phyloP scores from a whole-genome alignment of 495 filamentous ascomycete species.

The Podospora appendiculata region DNA sequence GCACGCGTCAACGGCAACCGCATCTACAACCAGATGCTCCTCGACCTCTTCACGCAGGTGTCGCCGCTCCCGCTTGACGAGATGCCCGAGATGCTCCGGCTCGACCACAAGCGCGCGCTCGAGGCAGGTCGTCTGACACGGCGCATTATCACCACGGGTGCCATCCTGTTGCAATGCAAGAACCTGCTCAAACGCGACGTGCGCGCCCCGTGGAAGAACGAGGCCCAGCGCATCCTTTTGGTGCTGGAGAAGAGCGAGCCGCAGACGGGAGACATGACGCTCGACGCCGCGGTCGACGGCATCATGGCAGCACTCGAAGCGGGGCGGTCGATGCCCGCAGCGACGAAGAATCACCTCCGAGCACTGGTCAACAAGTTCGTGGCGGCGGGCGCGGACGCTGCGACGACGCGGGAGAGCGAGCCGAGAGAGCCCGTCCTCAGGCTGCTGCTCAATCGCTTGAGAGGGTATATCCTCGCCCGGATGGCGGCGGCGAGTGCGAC shows the following conservation, averaged over 20 bases:
- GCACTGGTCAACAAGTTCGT: conserved; percentile 45
- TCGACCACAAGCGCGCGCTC: conserved; percentile 65
- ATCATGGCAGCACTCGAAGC: conserved; percentile 73
- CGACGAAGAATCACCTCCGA: conserved; percentile 50
- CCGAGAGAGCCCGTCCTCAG: conserved; percentile 73
- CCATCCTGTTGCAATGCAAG: conserved; percentile 86
- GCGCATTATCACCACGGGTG: conserved; percentile 67
- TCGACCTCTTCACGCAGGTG: conserved; percentile 45
- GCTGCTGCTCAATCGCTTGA: conserved; percentile 67
- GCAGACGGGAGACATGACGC: conserved; percentile 38
- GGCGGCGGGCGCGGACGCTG: conserved; percentile 29
- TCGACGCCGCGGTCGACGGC: conserved; percentile 50
- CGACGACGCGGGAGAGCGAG: conserved; percentile 30
- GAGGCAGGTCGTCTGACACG: conserved; percentile 61
- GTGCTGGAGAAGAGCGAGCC: conserved; percentile 37
- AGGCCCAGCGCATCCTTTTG: conserved; percentile 66
- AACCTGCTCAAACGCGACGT: conserved; percentile 92
- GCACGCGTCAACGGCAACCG: conserved; percentile 54
- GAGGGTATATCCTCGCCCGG: conserved; percentile 66
- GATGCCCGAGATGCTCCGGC: conserved; percentile 77
- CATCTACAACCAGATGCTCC: conserved; percentile 73
- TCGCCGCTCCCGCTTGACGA: conserved; percentile 46
- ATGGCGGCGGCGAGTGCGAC: conserved; percentile 67
- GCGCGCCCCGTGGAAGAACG: conserved; percentile 78
- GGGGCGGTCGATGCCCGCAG: conserved; percentile 67